Conservation (phyloP, 2,329 filamentous ascomycete genomes). For the Aspergillus chevalieri region DNA sequence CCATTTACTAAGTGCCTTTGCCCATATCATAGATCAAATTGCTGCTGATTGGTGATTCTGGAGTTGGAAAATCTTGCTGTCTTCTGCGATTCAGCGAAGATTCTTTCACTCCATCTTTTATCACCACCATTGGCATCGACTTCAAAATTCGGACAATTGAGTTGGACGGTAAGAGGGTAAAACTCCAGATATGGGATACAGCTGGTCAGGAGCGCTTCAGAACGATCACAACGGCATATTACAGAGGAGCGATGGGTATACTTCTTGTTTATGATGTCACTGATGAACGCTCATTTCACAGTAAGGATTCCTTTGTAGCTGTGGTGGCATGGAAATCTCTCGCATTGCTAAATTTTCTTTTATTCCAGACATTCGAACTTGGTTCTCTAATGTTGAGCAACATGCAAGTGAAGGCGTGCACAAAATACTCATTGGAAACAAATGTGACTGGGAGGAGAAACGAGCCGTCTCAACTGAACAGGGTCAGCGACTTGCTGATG, state of each 20-base stretch:
- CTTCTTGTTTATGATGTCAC: slow-evolving; percentile 97
- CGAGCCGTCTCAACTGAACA: slow-evolving; percentile 87
- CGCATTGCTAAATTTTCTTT: slow-evolving; percentile 9
- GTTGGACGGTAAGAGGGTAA: slow-evolving; percentile 96
- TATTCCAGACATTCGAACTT: slow-evolving; percentile 83
- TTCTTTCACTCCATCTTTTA: slow-evolving; percentile 95
- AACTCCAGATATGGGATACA: slow-evolving; percentile 99
- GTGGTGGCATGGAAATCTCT: neutral
- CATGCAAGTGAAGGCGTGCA: slow-evolving; percentile 98
- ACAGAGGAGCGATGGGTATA: slow-evolving; percentile 97
- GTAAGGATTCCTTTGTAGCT: slow-evolving; percentile 49
- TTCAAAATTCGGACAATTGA: slow-evolving; percentile 99
- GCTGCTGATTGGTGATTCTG: slow-evolving; percentile 91
- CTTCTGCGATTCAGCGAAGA: slow-evolving; percentile 94
- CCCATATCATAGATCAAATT: slow-evolving; percentile 71
- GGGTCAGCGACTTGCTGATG: slow-evolving; percentile 87
- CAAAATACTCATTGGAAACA: slow-evolving; percentile 99
- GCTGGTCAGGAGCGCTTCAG: slow-evolving; percentile 97
- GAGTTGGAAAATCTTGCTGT: slow-evolving; percentile 96
- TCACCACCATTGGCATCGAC: slow-evolving; percentile 98
- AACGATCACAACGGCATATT: slow-evolving; percentile 98
- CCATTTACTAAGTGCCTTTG: slow-evolving; percentile 12
- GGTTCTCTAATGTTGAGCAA: slow-evolving; percentile 98
- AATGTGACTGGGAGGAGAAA: slow-evolving; percentile 99
- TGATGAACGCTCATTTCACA: slow-evolving; percentile 91